Evolutionary conservation across 495 filamentous ascomycete species (phyloP).

Genomic region (Penicillium malachiteum): DNA sequence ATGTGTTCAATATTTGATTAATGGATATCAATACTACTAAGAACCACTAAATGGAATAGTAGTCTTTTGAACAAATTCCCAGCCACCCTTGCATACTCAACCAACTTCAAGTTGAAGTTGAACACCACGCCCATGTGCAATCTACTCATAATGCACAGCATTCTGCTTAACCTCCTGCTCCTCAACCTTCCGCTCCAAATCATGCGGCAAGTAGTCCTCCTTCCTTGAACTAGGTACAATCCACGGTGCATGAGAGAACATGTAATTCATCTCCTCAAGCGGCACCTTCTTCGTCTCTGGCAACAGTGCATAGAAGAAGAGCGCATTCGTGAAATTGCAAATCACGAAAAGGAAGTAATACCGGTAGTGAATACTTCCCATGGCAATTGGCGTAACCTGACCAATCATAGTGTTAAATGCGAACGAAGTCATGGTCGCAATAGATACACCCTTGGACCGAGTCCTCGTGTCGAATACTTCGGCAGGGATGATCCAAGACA

Average conservation of each 20-base stretch:
- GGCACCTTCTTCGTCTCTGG: conserved; percentile 66
- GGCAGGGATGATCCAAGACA: conserved; percentile 64
- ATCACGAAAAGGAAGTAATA: conserved; percentile 60
- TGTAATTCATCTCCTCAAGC: conserved; percentile 68
- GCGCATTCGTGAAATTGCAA: conserved; percentile 54
- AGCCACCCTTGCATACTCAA: too few relatives aligned
- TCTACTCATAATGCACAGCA: conserved; percentile 23
- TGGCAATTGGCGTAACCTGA: conserved; percentile 63
- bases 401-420: conserved; percentile 76
- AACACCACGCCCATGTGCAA: too few relatives aligned
- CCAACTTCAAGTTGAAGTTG: too few relatives aligned
- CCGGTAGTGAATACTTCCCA: conserved; percentile 48
- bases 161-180: conserved; percentile 39
- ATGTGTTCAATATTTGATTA: too few relatives aligned
- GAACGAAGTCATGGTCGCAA: conserved; percentile 64
- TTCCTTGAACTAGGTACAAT: conserved; percentile 54
- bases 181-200: conserved; percentile 39
- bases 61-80: too few relatives aligned
- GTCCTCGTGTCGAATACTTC: conserved; percentile 72
- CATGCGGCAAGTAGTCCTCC: conserved; percentile 37
- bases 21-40: too few relatives aligned
- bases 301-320: conserved; percentile 63
- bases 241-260: conserved; percentile 68
- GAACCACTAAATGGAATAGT: too few relatives aligned
- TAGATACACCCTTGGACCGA: conserved; percentile 63